Evolutionary conservation across 2,329 filamentous ascomycete genomes (phyloP).

Genomic region (Aspergillus sp.): DNA sequence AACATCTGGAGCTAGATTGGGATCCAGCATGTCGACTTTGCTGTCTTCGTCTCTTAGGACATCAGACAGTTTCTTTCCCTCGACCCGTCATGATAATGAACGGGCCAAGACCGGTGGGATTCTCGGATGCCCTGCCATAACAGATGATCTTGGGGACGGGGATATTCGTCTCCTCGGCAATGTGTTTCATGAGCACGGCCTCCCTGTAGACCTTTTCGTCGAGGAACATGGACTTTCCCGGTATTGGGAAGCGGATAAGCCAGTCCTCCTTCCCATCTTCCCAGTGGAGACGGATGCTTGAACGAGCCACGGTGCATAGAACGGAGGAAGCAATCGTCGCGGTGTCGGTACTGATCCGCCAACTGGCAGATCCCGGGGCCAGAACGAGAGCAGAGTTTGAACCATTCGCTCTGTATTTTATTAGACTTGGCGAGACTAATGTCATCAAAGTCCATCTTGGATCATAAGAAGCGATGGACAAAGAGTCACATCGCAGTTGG

Average conservation of each 20-base stretch:
- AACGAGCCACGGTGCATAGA: conserved; percentile 21
- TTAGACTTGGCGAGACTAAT: conserved; percentile 1
- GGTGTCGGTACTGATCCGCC: conserved; percentile 13
- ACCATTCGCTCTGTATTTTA: conserved; percentile 7
- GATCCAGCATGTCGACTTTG: background rate
- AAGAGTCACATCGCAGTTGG: too few relatives aligned
- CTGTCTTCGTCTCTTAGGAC: background rate
- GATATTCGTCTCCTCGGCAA: conserved; percentile 9
- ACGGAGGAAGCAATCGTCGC: conserved; percentile 13
- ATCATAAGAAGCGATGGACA: too few relatives aligned
- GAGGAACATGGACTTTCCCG: conserved; percentile 18
- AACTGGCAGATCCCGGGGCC: conserved; percentile 14
- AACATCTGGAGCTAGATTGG: background rate
- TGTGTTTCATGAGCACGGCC: conserved; percentile 8
- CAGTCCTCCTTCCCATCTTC: conserved; percentile 20
- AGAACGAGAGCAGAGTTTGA: conserved; percentile 1
- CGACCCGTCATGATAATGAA: conserved; percentile 22
- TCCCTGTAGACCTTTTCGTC: conserved; percentile 21
- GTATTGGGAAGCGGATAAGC: conserved; percentile 20
- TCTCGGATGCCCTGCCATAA: conserved; percentile 2
- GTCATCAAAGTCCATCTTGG: conserved; percentile 12
- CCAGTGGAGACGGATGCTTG: conserved; percentile 19
- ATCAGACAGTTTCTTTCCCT: conserved; percentile 15
- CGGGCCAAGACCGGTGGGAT: conserved; percentile 15
- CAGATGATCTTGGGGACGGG: conserved; percentile 17